Base-by-base conservation (phyloP, 495 filamentous ascomycete species). In the Penicillium cosmopolitanum region DNA sequence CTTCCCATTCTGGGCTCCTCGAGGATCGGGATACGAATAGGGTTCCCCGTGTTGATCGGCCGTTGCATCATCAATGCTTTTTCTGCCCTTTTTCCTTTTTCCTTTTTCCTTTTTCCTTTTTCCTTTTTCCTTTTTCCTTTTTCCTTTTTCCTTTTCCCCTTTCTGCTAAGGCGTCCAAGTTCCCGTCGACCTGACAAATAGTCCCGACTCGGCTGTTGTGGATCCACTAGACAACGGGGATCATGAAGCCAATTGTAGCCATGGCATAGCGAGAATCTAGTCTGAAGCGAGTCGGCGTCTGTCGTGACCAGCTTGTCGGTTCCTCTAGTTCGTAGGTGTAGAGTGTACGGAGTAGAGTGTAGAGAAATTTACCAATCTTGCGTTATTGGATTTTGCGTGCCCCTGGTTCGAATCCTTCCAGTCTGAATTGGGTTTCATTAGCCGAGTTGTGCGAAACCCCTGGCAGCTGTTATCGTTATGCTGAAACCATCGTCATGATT, bases 11-110 rank as follows among this genome's bases (percentile, higher is more conserved):
- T 3, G 3, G 23, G 0, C 23, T 48, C 7, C 31, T 48, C 3
- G 46, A n/a, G 21, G 3, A 36, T 36, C 2, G 34, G 34, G 13
- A 36, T 43, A 43, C 11, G 16, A 0, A 19, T 44, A 44, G 42
- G 42, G 42, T 19, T 44, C 42, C 42, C 42, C 42, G 16, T 44
- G 42, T 16, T 19, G 16, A 44, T 44, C n/a, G 42, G 42, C 42
- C 16, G 5, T 44, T 13, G 16, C 5, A 12, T 44, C 16, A 44
- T 44, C 42, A 12, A 19, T 44, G 42, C 42, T 44, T 18, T 44
- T n/a, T 44, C 16, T 44, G n/a, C n/a, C n/a, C 16, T 44, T 44
- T 16, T 44, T 19, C n/a, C 7, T 6, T 19, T 44, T 44, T 44
- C 5, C 18, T 18, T 43, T 6, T 43, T 43, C n/a, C 13, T n/a